Evolutionary conservation across 495 filamentous ascomycete genomes (phyloP).

Genomic region (Aspergillus campestris): DNA sequence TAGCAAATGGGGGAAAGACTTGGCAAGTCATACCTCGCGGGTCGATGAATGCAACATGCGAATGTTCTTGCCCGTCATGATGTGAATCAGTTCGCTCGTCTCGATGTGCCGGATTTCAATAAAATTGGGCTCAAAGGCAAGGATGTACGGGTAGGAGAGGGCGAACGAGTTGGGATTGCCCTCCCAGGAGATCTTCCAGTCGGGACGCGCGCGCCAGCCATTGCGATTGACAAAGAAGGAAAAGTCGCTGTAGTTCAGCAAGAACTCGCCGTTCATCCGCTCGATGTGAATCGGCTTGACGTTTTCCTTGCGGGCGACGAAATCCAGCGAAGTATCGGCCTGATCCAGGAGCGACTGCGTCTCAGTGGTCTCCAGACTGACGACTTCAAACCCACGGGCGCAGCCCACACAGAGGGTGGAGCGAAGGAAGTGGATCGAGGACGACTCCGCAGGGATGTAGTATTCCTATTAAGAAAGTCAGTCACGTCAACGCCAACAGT

Average conservation of each 20-base stretch:
- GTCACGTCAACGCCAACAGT: background rate
- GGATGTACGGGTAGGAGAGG: slow-evolving; percentile 86
- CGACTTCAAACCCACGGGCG: slow-evolving; percentile 91
- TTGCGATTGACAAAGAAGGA: slow-evolving; percentile 99
- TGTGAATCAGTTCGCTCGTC: slow-evolving; percentile 80
- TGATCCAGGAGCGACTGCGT: slow-evolving; percentile 96
- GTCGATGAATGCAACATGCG: slow-evolving; percentile 95
- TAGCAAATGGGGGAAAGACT: slow-evolving; percentile 5
- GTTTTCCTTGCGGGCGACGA: slow-evolving; percentile 86
- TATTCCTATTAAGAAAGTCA: slow-evolving; percentile 57
- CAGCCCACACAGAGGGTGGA: slow-evolving; percentile 96
- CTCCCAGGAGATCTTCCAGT: slow-evolving; percentile 98
- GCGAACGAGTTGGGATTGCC: slow-evolving; percentile 86
- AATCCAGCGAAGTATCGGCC: slow-evolving; percentile 95
- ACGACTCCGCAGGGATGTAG: slow-evolving; percentile 94
- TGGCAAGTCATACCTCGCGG: slow-evolving; percentile 63
- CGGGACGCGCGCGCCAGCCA: slow-evolving; percentile 89
- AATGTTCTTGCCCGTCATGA: slow-evolving; percentile 90
- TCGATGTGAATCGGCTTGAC: slow-evolving; percentile 98
- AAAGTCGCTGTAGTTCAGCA: slow-evolving; percentile 96
- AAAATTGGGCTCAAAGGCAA: slow-evolving; percentile 98
- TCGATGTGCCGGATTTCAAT: slow-evolving; percentile 95
- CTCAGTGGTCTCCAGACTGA: slow-evolving; percentile 92
- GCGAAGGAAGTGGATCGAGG: slow-evolving; percentile 93
- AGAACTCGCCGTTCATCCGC: slow-evolving; percentile 89